phyloP scores from a whole-genome alignment of 2,329 filamentous ascomycete species.

The Helotiales sp. region DNA sequence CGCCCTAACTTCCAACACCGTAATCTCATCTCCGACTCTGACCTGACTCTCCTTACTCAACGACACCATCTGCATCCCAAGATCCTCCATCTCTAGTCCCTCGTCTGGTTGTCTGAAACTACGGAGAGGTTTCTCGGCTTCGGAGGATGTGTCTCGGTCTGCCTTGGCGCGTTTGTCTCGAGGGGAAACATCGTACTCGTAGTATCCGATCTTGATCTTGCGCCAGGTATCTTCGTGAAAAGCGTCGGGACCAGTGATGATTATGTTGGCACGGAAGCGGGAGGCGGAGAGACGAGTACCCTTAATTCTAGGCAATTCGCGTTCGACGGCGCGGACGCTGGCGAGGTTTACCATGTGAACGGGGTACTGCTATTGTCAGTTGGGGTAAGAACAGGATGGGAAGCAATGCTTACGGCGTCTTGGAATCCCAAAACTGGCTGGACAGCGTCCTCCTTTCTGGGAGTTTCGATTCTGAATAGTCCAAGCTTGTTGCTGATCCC shows the following conservation, averaged over 20 bases:
- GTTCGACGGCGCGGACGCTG: slow-evolving; percentile 61
- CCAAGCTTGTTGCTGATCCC: slow-evolving; percentile 66
- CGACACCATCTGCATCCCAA: slow-evolving; percentile 68
- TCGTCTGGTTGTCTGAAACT: slow-evolving; percentile 58
- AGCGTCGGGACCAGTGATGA: slow-evolving; percentile 61
- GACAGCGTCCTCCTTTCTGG: slow-evolving; percentile 55
- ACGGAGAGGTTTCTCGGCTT: slow-evolving; percentile 60
- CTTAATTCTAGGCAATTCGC: slow-evolving; percentile 52
- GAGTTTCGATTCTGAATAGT: slow-evolving; percentile 69
- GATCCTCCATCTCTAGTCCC: slow-evolving; percentile 51
- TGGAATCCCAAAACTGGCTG: slow-evolving; percentile 68
- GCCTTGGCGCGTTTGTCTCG: slow-evolving; percentile 73
- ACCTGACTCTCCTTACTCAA: slow-evolving; percentile 46
- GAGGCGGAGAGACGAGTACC: slow-evolving; percentile 55
- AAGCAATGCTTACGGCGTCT: slow-evolving; percentile 57
- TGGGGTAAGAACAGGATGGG: background rate
- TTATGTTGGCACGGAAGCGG: slow-evolving; percentile 72
- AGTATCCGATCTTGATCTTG: slow-evolving; percentile 50
- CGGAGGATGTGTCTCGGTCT: slow-evolving; percentile 50
- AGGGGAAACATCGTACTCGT: slow-evolving; percentile 60
- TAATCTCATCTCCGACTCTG: slow-evolving; percentile 56
- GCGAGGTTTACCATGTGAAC: slow-evolving; percentile 67
- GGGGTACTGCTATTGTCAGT: slow-evolving; percentile 57
- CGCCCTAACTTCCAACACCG: slow-evolving; percentile 43
- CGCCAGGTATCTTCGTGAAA: slow-evolving; percentile 75